phyloP scores from a whole-genome alignment of 1,284 basidiomycete genomes.

The Heterobasidion annosum region DNA sequence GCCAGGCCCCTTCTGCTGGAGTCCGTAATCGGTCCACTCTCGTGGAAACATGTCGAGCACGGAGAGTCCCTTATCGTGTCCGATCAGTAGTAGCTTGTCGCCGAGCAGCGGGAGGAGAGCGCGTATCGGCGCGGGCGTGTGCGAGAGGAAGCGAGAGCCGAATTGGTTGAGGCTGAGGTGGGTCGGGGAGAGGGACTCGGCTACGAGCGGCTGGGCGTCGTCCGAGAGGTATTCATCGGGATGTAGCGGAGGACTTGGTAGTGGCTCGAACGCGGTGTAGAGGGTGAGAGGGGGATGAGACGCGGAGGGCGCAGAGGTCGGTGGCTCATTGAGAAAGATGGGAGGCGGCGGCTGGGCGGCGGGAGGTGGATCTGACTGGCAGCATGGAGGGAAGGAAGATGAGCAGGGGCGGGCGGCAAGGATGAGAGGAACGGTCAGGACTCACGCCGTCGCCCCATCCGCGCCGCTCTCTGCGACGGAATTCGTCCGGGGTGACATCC shows the following conservation, averaged over 20 bases:
- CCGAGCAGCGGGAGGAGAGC: constrained; percentile 61
- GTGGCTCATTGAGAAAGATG: neutral
- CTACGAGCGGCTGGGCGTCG: constrained; percentile 36
- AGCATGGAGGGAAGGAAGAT: neutral
- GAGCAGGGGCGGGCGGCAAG: neutral
- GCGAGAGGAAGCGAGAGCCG: constrained; percentile 77
- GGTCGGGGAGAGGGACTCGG: constrained; percentile 43
- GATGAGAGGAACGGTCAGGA: neutral
- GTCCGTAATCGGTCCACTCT: constrained; percentile 42
- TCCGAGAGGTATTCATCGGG: constrained; percentile 21
- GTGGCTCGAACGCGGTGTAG: constrained; percentile 20
- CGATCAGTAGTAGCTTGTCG: constrained; percentile 58
- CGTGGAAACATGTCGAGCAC: constrained; percentile 72
- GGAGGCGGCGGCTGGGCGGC: neutral
- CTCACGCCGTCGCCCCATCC: constrained; percentile 45
- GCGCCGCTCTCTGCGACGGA: constrained; percentile 43
- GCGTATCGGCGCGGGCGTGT: constrained; percentile 60
- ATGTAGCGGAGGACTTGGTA: constrained; percentile 19
- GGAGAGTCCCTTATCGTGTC: constrained; percentile 67
- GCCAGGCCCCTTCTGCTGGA: constrained; percentile 49
- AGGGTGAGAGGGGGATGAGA: constrained; percentile 27
- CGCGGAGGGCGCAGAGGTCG: neutral
- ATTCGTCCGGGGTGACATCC: constrained; percentile 51
- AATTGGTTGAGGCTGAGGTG: constrained; percentile 65
- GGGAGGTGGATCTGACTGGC: neutral